These are phyloP conservation scores for Otatea glauca DNA, from an alignment of 176 grass and related monocot species.

Conservation along the genomic window DNA sequence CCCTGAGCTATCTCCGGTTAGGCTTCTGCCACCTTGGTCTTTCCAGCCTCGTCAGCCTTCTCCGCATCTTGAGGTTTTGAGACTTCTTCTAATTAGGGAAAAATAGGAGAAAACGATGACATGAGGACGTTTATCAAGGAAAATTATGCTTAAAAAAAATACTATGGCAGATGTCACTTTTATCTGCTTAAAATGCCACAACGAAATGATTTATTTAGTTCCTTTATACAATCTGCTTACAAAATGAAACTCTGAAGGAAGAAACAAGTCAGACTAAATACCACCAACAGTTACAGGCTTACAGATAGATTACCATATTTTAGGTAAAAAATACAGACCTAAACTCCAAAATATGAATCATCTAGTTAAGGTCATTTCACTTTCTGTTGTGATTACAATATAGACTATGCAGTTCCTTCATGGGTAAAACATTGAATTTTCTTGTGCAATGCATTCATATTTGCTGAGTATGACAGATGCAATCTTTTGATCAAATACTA, in stretches of 20 bases:
- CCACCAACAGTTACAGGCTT: not conserved
- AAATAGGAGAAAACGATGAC: not conserved
- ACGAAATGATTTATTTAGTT: not conserved
- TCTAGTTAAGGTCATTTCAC: not conserved
- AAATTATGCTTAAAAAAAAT: not conserved
- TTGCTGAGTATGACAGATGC: not conserved
- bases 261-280: not conserved
- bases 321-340: not conserved
- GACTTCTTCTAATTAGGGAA: slow-evolving; percentile 41
- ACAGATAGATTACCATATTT: not conserved
- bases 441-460: not conserved
- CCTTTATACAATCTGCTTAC: not conserved
- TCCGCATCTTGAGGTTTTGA: slow-evolving; percentile 47
- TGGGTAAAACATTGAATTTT: not conserved
- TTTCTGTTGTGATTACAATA: not conserved
- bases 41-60: slow-evolving; percentile 37
- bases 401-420: not conserved
- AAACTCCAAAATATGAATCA: slow-evolving; percentile 4
- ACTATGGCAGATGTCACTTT: not conserved
- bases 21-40: slow-evolving; percentile 28
- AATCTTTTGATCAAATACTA: not conserved
- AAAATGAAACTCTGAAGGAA: slow-evolving; percentile 2
- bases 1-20: slow-evolving; percentile 44
- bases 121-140: not conserved
- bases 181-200: not conserved